Percentiles rank a stretch among this genome's conserved stretches.
phyloP scores from a whole-genome alignment of 129 eudicot species.

The Ambrosia artemisiifolia region DNA sequence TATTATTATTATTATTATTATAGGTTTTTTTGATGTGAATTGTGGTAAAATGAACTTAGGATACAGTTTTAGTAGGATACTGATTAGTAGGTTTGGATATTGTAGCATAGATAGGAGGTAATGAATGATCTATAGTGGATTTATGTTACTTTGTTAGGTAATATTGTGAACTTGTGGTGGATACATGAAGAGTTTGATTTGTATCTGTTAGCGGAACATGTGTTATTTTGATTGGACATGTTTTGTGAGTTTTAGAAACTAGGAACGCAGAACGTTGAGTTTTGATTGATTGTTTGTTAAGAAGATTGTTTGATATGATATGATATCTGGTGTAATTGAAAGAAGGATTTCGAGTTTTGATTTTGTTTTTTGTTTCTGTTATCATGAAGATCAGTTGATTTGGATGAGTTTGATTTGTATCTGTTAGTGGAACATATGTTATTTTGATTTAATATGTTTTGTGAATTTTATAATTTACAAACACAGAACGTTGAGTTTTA shows the following conservation, averaged over 20 bases:
- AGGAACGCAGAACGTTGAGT: neutral
- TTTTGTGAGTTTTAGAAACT: conserved; percentile 9
- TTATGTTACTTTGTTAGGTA: conserved; percentile 1
- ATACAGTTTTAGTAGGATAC: neutral
- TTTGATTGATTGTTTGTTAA: neutral
- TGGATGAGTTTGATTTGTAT: conserved; percentile 9
- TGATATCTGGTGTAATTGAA: conserved; percentile 2
- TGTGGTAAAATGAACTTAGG: no score
- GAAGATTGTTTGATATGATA: no score
- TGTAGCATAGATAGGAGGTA: conserved; percentile 34
- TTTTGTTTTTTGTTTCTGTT: neutral
- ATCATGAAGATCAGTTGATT: neutral
- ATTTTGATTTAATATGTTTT: conserved; percentile 12
- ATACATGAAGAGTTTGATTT: neutral
- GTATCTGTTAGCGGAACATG: neutral
- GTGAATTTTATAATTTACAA: conserved; percentile 2
- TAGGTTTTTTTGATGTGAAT: no score
- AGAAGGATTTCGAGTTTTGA: neutral
- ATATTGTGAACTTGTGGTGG: neutral
- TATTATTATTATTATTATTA: no score
- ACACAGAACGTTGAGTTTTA: neutral
- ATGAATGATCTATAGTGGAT: neutral
- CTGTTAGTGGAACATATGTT: neutral
- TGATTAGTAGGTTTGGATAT: conserved; percentile 24
- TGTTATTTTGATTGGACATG: conserved; percentile 1